These are phyloP conservation scores for Nakaseomyces delphensis DNA, from an alignment of 1,139 yeast genomes.

Conservation along the genomic window DNA sequence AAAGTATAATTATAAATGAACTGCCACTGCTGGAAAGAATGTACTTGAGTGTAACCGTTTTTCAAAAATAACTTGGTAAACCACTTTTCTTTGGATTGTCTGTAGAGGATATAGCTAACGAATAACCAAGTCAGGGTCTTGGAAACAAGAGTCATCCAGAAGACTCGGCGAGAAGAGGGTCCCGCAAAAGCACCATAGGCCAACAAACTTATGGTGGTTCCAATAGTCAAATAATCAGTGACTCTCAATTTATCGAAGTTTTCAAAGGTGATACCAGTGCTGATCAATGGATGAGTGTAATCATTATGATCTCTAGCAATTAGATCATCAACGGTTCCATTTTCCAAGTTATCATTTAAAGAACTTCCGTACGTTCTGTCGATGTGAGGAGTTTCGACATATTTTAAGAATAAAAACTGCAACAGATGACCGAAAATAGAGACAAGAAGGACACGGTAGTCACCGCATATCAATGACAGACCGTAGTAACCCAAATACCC, in stretches of 20 bases:
- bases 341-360: slow-evolving; percentile 13
- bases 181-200: slow-evolving; percentile 12
- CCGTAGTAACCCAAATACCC: slow-evolving; percentile 89
- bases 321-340: slow-evolving; percentile 29
- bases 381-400: slow-evolving; percentile 82
- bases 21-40: slow-evolving; percentile 74
- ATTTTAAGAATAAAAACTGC: slow-evolving; percentile 69
- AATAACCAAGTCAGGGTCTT: slow-evolving; percentile 48
- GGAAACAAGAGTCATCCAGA: slow-evolving; percentile 42
- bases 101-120: slow-evolving; percentile 45
- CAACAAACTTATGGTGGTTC: slow-evolving; percentile 39
- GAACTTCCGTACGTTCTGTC: slow-evolving; percentile 58
- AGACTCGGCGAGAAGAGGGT: slow-evolving; percentile 30
- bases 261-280: slow-evolving; percentile 34
- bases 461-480: slow-evolving; percentile 67
- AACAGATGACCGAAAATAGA: slow-evolving; percentile 71
- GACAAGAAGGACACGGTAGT: slow-evolving; percentile 61
- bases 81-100: slow-evolving; percentile 54
- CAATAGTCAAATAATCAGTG: slow-evolving; percentile 51
- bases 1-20: slow-evolving; percentile 49
- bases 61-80: slow-evolving; percentile 63
- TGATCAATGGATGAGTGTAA: slow-evolving; percentile 52
- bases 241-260: slow-evolving; percentile 62
- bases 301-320: slow-evolving; percentile 31
- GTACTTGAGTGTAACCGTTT: slow-evolving; percentile 57